Evolutionary conservation across 2,329 filamentous ascomycete species (phyloP).

Genomic region (Colletotrichum chlorophyti): DNA sequence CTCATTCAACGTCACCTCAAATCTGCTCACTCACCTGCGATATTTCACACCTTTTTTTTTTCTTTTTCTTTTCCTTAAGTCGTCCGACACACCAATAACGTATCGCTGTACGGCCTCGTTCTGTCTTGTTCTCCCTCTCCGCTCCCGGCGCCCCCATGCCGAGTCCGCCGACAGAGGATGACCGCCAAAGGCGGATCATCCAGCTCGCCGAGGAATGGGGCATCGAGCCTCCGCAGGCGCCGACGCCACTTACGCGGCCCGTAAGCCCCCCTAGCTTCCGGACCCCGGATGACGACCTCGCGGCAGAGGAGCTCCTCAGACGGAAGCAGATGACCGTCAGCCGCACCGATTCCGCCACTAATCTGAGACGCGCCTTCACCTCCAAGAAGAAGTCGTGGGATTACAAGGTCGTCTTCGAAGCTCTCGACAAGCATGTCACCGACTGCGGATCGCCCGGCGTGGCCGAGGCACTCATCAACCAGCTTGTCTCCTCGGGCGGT

Average conservation of each 20-base stretch:
- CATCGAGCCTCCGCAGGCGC: constrained; percentile 48
- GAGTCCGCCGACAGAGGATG: constrained; percentile 30
- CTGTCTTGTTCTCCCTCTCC: background rate
- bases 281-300: constrained; percentile 55
- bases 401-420: constrained; percentile 58
- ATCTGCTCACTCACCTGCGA: background rate
- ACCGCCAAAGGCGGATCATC: constrained; percentile 54
- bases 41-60: background rate
- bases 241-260: constrained; percentile 49
- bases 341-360: constrained; percentile 37
- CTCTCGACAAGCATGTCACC: constrained; percentile 55
- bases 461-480: constrained; percentile 61
- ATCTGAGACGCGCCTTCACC: constrained; percentile 49
- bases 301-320: constrained; percentile 62
- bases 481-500: constrained; percentile 55
- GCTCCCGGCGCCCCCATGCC: constrained; percentile 25
- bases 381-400: constrained; percentile 60
- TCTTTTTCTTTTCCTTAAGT: background rate
- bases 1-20: background rate
- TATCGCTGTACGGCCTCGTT: constrained; percentile 11
- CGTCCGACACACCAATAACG: background rate
- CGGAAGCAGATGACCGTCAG: constrained; percentile 45
- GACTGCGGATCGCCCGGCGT: constrained; percentile 59
- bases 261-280: constrained; percentile 50
- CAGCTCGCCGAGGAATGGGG: constrained; percentile 59